A percentile compares a stretch with the other conserved stretches of the same genome.
These are phyloP conservation scores for Thraustochytrium sp. DNA, from an alignment of 352 stramenopile genomes.

Conservation along the genomic window DNA sequence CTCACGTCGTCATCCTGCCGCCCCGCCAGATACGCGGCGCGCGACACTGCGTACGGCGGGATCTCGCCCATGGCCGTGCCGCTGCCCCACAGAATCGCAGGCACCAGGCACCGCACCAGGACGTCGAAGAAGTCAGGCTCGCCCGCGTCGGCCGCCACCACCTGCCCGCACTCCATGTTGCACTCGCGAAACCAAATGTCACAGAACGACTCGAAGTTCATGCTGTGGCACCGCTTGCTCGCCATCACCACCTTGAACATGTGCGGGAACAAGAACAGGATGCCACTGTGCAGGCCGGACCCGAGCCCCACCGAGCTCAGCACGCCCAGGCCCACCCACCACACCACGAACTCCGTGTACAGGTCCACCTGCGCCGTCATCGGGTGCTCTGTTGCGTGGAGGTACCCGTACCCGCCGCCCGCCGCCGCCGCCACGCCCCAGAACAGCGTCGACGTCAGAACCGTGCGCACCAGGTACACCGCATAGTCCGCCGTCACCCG, in stretches of 20 bases:
- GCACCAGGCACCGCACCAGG: conserved; percentile 62
- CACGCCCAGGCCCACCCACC: conserved; percentile 85
- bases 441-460: conserved; percentile 9
- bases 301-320: conserved; percentile 86
- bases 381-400: conserved; percentile 26
- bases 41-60: conserved; percentile 82
- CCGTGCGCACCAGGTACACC: conserved; percentile 24
- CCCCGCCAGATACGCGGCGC: conserved; percentile 69
- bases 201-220: conserved; percentile 45
- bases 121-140: conserved; percentile 77
- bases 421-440: not conserved
- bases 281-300: conserved; percentile 85
- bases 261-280: conserved; percentile 88
- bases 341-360: conserved; percentile 76
- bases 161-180: conserved; percentile 25
- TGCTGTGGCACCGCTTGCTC: conserved; percentile 42
- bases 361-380: conserved; percentile 34
- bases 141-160: not conserved
- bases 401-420: conserved; percentile 24
- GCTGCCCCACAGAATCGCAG: conserved; percentile 76
- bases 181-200: conserved; percentile 45
- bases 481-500: not conserved
- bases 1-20: conserved; percentile 80
- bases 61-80: conserved; percentile 86
- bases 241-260: conserved; percentile 85